A percentile compares a stretch with the other conserved stretches of the same genome.
Conservation (phyloP, 495 filamentous ascomycete species). For the Aspergillus ellipticus region DNA sequence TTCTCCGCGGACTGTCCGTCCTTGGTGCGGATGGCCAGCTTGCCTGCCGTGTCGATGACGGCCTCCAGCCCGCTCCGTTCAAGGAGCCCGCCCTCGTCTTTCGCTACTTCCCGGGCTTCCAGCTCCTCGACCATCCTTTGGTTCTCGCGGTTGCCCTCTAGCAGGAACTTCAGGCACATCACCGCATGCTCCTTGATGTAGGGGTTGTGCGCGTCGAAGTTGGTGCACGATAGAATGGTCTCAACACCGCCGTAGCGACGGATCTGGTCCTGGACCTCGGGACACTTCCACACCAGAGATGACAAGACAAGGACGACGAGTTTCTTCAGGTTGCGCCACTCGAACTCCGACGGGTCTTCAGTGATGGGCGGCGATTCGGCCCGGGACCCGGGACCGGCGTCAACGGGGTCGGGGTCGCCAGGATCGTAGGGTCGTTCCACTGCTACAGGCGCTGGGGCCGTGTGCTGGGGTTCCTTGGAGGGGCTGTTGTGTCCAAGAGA, state of each 20-base stretch:
- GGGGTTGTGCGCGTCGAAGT: constrained; percentile 81
- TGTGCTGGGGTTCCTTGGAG: constrained; percentile 26
- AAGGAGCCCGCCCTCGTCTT: constrained; percentile 44
- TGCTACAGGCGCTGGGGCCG: constrained; percentile 41
- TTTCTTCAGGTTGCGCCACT: constrained; percentile 91
- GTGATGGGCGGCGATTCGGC: constrained; percentile 59
- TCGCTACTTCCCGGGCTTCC: constrained; percentile 49
- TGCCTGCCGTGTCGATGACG: constrained; percentile 51
- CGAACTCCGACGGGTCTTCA: constrained; percentile 82
- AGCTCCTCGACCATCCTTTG: constrained; percentile 69
- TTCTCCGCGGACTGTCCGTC: constrained; percentile 14
- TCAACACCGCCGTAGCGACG: constrained; percentile 77
- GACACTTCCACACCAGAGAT: constrained; percentile 75
- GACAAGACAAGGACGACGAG: constrained; percentile 84
- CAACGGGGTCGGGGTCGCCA: constrained; percentile 45
- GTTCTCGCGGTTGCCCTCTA: constrained; percentile 80
- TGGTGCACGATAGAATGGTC: constrained; percentile 78
- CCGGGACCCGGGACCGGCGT: constrained; percentile 41
- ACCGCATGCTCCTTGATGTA: constrained; percentile 89
- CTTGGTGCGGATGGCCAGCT: constrained; percentile 39
- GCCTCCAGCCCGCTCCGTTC: constrained; percentile 52
- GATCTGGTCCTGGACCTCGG: constrained; percentile 80
- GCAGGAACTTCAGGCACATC: constrained; percentile 82
- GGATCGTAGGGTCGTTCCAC: constrained; percentile 57
- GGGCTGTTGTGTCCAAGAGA: constrained; percentile 32